Base-by-base conservation (phyloP, 108 stramenopile species). In the Cyclotella kingstonii region DNA sequence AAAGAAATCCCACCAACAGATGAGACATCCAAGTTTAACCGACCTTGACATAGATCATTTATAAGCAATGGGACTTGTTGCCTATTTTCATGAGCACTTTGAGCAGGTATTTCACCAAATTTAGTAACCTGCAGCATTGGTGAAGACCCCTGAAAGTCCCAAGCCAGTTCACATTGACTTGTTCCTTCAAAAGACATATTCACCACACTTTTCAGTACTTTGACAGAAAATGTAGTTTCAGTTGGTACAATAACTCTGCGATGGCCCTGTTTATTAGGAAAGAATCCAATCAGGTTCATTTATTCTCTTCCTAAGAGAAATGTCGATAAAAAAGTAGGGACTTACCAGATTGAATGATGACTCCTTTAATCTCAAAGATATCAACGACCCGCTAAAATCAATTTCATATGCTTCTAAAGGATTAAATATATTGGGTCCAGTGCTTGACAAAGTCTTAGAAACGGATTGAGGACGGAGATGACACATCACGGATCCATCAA, bases 401-500 rank as follows among this genome's bases (percentile, higher is more conserved):
- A 93, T 83, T 68, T 93, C 88, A 40, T 93, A 93, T 11, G 91
- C 91, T 55, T 93, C 91, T n/a, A 93, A 53, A 9, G 92, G 88
- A 64, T 93, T 90, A 65, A 87, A 87, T 33, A 86, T 67, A 47
- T 90, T 90, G 5, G 86, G 84, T 22, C 84, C 86, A 17, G 74
- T 75, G 10, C 73, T 79, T 23, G 52, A 54, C 5, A 57, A 30
- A 5, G 64, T 51, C 25, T 36, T 36, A 23, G 47, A 30, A 9
- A 84, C 19, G 3, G 44, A 40, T 57, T 89, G 91, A n/a, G 92
- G 92, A 22, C 87, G 76, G n/a, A 94, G 73, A 63, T 94, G 89
- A 31, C 80, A 78, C 27, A 55, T 55, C 8, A 90, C 54, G n/a
- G 48, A 68, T 15, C 89, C 92, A 41, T 75, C 81, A 33, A 88